Percentiles rank a stretch among this genome's conserved stretches.
Evolutionary conservation across 169 alveolate species (phyloP).

Genomic region (Theileria equi): DNA sequence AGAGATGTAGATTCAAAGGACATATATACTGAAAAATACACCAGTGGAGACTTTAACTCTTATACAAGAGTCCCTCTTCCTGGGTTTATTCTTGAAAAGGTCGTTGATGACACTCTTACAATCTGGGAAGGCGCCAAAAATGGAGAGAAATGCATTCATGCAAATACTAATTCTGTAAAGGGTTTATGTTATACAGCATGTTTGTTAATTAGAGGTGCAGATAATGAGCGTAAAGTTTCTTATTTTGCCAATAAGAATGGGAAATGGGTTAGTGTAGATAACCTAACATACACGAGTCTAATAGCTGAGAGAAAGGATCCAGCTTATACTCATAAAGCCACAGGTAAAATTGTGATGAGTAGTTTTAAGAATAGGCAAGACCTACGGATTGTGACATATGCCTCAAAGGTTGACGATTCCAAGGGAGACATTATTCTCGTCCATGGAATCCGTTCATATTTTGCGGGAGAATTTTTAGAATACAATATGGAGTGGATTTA

Average conservation of each 20-base stretch:
- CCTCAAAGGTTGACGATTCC: conserved; percentile 54
- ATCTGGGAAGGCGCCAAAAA: conserved; percentile 3
- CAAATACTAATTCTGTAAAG: not conserved
- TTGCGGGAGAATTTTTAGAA: conserved; percentile 57
- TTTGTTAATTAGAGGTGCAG: not conserved
- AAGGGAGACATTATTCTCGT: conserved; percentile 56
- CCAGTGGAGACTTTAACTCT: not conserved
- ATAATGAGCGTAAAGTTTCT: not conserved
- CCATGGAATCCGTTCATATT: conserved; percentile 64
- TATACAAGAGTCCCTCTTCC: conserved; percentile 5
- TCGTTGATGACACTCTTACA: not conserved
- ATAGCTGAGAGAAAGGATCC: conserved; percentile 15
- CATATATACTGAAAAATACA: not conserved
- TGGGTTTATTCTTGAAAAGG: conserved; percentile 8
- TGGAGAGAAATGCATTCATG: conserved; percentile 4
- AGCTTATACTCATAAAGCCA: conserved; percentile 14
- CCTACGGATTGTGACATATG: conserved; percentile 57
- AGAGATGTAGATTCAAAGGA: not conserved
- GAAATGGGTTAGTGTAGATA: conserved; percentile 2
- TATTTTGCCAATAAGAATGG: not conserved
- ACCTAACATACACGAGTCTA: not conserved
- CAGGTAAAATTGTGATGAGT: conserved; percentile 41
- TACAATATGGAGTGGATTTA: conserved; percentile 57
- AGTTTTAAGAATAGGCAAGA: conserved; percentile 64
- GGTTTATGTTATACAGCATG: not conserved